Evolutionary conservation across 2,329 filamentous ascomycete species (phyloP).

Genomic region (Aspergillus bombycis): DNA sequence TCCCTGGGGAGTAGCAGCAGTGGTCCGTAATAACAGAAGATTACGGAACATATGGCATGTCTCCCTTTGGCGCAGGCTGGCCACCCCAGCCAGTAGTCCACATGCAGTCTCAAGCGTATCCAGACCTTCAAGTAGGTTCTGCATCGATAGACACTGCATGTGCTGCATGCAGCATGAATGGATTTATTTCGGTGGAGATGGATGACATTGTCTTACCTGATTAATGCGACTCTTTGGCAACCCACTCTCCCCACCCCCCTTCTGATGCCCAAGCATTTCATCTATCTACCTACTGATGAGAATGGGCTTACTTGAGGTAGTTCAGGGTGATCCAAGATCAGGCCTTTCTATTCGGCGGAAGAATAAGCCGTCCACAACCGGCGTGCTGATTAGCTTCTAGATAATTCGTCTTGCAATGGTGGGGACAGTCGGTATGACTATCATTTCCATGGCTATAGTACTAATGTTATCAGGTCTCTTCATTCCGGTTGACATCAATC

Average conservation of each 20-base stretch:
- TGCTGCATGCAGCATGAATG: constrained; percentile 1
- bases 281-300: not conserved
- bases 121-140: not conserved
- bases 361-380: constrained; percentile 7
- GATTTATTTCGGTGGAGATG: not conserved
- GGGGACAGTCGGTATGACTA: not conserved
- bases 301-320: not conserved
- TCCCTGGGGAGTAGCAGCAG: not conserved
- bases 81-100: not conserved
- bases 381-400: not conserved
- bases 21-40: not conserved
- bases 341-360: constrained; percentile 11
- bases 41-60: not conserved
- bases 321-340: not conserved
- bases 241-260: not conserved
- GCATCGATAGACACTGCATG: constrained; percentile 2
- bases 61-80: not conserved
- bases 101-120: not conserved
- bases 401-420: not conserved
- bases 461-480: not conserved
- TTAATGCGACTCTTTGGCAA: not conserved
- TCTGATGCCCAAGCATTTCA: not conserved
- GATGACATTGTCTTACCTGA: constrained; percentile 5
- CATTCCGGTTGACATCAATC: not conserved
- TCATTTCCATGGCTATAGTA: not conserved